Evolutionary conservation across 768 basidiomycete genomes (phyloP).

Genomic region (Calvatia gigantea): DNA sequence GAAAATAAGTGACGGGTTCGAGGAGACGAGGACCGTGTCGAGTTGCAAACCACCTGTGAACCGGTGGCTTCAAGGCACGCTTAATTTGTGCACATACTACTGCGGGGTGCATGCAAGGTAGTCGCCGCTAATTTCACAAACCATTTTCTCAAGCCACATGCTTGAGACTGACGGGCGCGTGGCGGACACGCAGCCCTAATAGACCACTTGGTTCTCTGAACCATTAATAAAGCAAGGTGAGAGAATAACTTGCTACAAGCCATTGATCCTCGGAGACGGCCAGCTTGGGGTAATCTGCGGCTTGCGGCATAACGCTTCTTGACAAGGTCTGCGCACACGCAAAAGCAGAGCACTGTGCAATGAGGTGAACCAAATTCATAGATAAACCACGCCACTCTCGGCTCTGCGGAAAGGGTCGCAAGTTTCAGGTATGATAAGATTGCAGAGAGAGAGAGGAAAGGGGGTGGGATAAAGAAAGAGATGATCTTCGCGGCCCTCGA

Average conservation of each 20-base stretch:
- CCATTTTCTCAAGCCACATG: constrained; percentile 24
- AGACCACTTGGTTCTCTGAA: constrained; percentile 15
- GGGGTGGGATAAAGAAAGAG: no score
- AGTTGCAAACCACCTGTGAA: constrained; percentile 1
- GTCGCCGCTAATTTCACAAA: constrained; percentile 21
- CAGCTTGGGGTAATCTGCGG: constrained; percentile 7
- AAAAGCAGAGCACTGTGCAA: neutral
- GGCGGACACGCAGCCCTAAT: constrained; percentile 26
- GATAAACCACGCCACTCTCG: neutral
- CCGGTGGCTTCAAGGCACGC: constrained; percentile 4
- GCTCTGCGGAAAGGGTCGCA: neutral
- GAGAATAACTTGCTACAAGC: constrained; percentile 11
- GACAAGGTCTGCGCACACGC: constrained; percentile 1
- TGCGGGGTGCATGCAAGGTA: constrained; percentile 24
- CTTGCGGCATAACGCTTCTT: neutral
- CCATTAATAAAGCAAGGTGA: constrained; percentile 17
- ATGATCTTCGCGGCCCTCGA: neutral
- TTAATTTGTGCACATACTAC: constrained; percentile 12
- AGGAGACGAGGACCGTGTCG: constrained; percentile 18
- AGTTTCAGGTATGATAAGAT: constrained; percentile 2
- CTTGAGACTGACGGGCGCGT: constrained; percentile 21
- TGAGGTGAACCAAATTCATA: constrained; percentile 8
- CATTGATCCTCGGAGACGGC: constrained; percentile 28
- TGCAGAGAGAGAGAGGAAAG: no score
- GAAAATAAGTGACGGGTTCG: constrained; percentile 26